Evolutionary conservation across 192 early-diverging fungal genomes (phyloP), one percentile per base, ranked within the genome.

Genomic region (Coemansia asiatica): DNA sequence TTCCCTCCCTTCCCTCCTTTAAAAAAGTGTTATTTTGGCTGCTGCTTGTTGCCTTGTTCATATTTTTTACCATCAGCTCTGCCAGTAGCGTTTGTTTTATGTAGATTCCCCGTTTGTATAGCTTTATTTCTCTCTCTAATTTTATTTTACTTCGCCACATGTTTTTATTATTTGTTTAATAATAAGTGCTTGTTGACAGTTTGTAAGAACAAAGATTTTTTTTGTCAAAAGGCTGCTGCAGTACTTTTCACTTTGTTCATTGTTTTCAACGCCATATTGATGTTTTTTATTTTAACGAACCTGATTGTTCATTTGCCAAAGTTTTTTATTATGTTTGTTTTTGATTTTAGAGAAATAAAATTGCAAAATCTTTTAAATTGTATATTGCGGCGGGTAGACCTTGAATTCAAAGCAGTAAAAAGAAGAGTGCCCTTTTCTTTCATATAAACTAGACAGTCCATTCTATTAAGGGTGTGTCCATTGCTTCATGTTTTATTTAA

Each of bases 1-100:
- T 35, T 59, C 57, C 57, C 57, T 59, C 57, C 19, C 31, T 38
- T 59, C 21, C 57, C 35, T 59, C 36, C 13, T 59, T 38, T 59
- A 22, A 38, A 28, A 56, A 56, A 33, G 28, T 51, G 50, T 23
- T 23, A 23, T 51, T 51, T 23, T 19, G 2, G 50, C 23, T 51
- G 18, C 48, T 51, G 50, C 23, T 23, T 51, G 50, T 5, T 51
- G 50, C 50, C n/a, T 48, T 48, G 46, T 48, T 48, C 46, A 2
- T n/a, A n/a, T 4, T 36, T 36, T 36, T 36, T 36, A 36, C 35
- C 35, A 36, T 36, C 35, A 36, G 10, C 4, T 7, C 10, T 36
- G 35, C 35, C 35, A 36, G 35, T 36, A 36, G 35, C n/a, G n/a
- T n/a, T n/a, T 4, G 6, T 36, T 7, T 36, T 36, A 36, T 36